Evolutionary conservation across 805 yeast species (phyloP), one percentile per base, ranked within the genome.

Genomic region (Isabelozyma pseudorhagii): DNA sequence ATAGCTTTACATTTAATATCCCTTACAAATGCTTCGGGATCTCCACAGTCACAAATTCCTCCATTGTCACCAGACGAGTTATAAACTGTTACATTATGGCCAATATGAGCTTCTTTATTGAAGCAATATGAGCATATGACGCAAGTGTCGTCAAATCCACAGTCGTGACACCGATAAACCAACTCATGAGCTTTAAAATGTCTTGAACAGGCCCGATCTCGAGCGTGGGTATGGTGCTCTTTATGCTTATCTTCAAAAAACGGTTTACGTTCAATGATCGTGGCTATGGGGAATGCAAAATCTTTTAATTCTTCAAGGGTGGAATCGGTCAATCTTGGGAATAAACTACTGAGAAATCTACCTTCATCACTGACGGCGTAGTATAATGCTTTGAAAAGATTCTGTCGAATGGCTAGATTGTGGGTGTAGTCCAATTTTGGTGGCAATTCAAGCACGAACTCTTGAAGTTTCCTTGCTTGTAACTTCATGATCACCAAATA

Each of bases 141-240:
- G 72, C 96, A 88, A 0, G 92, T 85, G 8, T 82, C 83, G 65
- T 88, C 96, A 52, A 78, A 80, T 0, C 88, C 89, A 72, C 96
- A 88, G 50, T 87, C 89, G 34, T 73, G 73, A 60, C 96, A 88
- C 48, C 89, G 72, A 61, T 85, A 88, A 17, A 86, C 84, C 0
- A 85, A 82, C 52, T 85, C 88, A 21, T 86, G 86, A 3, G 64
- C 58, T 39, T 74, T 76, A 55, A 88, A 83, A 36, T 80, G 74
- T 48, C 83, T 73, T 3, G 91, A 86, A 70, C 96, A 88, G 15
- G 83, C 82, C 56, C 85, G 78, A n/a, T 83, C 84, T 2, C 67
- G 61, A 48, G 87, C 89, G 39, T 74, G 79, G 17, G 63, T 51
- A 47, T 70, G 68, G 5, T 36, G 21, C 3, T 49, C 21, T 13